Evolutionary conservation across 2,329 filamentous ascomycete species (phyloP).

Genomic region (Colletotrichum musae): DNA sequence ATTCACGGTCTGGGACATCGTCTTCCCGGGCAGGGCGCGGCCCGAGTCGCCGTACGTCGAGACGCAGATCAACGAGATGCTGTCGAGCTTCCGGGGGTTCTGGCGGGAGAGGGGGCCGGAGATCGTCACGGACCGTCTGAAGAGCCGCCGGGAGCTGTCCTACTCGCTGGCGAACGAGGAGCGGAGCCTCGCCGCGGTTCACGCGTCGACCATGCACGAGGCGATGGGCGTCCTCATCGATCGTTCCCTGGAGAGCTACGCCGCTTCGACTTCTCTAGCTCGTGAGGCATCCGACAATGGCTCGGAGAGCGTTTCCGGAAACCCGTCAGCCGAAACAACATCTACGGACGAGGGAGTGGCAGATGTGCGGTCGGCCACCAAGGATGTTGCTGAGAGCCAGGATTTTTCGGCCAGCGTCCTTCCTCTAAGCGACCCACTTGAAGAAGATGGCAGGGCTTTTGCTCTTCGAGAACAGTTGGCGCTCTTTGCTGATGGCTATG

Average conservation of each 20-base stretch:
- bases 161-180: background rate
- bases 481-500: background rate
- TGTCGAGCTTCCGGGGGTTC: background rate
- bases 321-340: background rate
- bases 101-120: background rate
- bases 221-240: background rate
- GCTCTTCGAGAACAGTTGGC: background rate
- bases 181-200: background rate
- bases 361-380: background rate
- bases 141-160: too few species aligned
- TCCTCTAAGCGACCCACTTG: too few species aligned
- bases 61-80: background rate
- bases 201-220: background rate
- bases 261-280: background rate
- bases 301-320: background rate
- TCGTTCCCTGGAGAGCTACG: constrained; percentile 6
- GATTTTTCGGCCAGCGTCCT: background rate
- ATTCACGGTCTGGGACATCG: too few species aligned
- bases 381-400: background rate
- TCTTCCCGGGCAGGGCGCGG: too few species aligned
- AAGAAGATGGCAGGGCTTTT: background rate
- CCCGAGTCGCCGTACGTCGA: constrained; percentile 8
- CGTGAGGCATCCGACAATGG: background rate
- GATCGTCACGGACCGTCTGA: background rate
- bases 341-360: background rate